Conservation (phyloP, 179 eudicot genomes). For the Patellifolia procumbens region DNA sequence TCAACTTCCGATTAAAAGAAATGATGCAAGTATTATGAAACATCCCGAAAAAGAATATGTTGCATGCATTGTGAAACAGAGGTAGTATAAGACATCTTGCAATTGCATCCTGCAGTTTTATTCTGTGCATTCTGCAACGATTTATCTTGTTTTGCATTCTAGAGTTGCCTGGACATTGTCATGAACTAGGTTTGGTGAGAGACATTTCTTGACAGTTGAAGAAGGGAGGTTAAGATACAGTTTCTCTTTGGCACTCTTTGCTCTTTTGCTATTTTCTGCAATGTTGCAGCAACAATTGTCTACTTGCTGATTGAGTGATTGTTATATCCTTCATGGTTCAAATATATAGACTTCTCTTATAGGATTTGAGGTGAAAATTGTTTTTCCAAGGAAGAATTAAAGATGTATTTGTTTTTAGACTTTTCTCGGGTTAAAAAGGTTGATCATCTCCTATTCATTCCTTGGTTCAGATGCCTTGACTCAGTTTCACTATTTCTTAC, state of each 20-base stretch:
- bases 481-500: no score
- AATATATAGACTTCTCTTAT: no score
- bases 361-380: no score
- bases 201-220: background rate
- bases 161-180: background rate
- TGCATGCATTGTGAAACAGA: no score
- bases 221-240: background rate
- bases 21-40: no score
- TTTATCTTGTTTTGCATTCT: background rate
- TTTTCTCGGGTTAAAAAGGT: background rate
- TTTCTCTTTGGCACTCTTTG: background rate
- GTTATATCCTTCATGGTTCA: background rate
- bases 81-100: conserved; percentile 10
- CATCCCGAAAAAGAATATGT: no score
- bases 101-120: background rate
- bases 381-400: background rate
- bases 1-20: no score
- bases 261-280: background rate
- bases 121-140: background rate
- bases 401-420: background rate
- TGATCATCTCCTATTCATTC: background rate
- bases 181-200: conserved; percentile 2
- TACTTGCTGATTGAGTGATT: no score
- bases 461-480: no score
- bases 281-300: background rate